Conservation (phyloP, 2,329 filamentous ascomycete genomes). For the Ophiostoma quercus region DNA sequence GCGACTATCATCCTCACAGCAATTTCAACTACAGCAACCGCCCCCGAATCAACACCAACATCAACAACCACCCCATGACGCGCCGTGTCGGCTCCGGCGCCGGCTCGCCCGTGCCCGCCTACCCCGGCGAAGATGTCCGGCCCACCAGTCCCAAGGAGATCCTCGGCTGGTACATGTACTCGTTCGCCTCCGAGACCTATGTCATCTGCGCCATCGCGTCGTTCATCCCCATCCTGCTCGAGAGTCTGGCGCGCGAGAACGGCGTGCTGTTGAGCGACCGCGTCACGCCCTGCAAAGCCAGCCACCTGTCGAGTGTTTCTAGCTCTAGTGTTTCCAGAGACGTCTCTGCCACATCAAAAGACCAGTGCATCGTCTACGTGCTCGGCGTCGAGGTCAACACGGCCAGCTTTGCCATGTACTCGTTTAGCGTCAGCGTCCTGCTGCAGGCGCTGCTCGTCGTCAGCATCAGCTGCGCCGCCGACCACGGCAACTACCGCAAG, state of each 20-base stretch:
- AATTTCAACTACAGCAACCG: neutral
- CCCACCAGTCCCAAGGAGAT: constrained; percentile 84
- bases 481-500: constrained; percentile 90
- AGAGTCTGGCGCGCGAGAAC: constrained; percentile 87
- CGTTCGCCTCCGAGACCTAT: constrained; percentile 94
- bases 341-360: constrained; percentile 24
- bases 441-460: constrained; percentile 87
- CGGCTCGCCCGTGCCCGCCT: constrained; percentile 40
- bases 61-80: neutral
- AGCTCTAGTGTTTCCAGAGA: neutral
- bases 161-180: constrained; percentile 91
- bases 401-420: constrained; percentile 95
- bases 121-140: constrained; percentile 80
- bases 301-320: constrained; percentile 36
- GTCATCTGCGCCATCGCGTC: constrained; percentile 78
- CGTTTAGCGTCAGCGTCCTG: constrained; percentile 86
- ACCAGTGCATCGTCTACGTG: constrained; percentile 77
- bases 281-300: constrained; percentile 66
- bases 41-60: neutral
- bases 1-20: constrained; percentile 7
- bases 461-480: constrained; percentile 91
- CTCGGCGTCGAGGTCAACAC: constrained; percentile 87
- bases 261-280: constrained; percentile 79
- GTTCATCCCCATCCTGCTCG: constrained; percentile 92
- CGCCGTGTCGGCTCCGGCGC: constrained; percentile 31